Evolutionary conservation across 2,329 filamentous ascomycete species (phyloP).

Genomic region (Penicillium sp.): DNA sequence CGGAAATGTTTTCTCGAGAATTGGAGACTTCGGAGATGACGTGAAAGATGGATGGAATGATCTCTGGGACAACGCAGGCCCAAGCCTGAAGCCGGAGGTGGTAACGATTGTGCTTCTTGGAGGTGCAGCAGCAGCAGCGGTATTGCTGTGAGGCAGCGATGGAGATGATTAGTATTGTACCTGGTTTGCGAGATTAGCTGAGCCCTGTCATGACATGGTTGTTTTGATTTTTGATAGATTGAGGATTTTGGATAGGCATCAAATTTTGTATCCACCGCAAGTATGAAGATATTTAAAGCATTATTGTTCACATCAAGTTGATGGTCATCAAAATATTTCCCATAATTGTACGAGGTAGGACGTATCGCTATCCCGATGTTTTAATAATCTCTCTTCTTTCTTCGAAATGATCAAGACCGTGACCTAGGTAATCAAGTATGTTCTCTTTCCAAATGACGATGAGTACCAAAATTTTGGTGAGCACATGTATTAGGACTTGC

Average conservation of each 20-base stretch:
- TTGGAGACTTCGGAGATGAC: constrained; percentile 2
- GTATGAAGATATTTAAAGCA: not conserved
- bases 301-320: not conserved
- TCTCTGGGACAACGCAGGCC: constrained; percentile 1
- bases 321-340: not conserved
- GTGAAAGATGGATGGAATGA: constrained; percentile 6
- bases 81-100: not conserved
- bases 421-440: too few relatives aligned
- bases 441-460: too few relatives aligned
- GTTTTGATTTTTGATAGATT: not conserved
- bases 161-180: too few relatives aligned
- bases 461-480: too few relatives aligned
- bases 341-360: not conserved
- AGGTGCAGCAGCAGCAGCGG: not conserved
- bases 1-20: constrained; percentile 1
- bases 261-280: not conserved
- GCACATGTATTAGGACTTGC: too few relatives aligned
- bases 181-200: too few relatives aligned
- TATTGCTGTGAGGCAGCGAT: not conserved
- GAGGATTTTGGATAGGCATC: not conserved
- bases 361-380: too few relatives aligned
- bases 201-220: not conserved
- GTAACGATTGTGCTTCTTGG: not conserved
- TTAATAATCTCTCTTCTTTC: too few relatives aligned
- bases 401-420: too few relatives aligned